Evolutionary conservation across 2,329 filamentous ascomycete genomes (phyloP), one percentile per base, ranked within the genome.

Genomic region (Phaeosphaeriaceae sp.): DNA sequence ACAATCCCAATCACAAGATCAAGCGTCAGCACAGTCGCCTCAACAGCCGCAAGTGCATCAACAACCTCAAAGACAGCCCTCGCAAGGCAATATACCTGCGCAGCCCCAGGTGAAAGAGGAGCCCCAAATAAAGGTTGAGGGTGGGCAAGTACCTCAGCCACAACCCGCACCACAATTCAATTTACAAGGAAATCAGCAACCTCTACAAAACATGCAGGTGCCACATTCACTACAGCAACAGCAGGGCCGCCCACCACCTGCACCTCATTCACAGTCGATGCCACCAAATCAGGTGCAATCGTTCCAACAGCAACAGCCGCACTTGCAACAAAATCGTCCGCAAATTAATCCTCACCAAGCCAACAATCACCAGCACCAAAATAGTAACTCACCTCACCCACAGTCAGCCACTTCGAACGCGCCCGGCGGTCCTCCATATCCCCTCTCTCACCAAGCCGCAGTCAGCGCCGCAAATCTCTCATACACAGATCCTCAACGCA

Each of bases 381-480:
- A 74, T 32, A 72, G 63, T 47, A 70, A 72, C 38, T 71, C 72
- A 15, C 69, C 70, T 6, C 71, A 74, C 35, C 67, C 71, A 4
- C 70, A 71, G 43, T 72, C 70, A 8, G 70, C 71, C 9, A 66
- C 64, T 2, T 57, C 61, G 6, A 63, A 60, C 46, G 54, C 61
- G 21, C 57, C 63, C 18, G 71, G 70, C 20, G 71, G 70, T 8
- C 67, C 63, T 1, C 72, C 72, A 17, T 66, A 71, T 8, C 70
- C 73, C 2, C 72, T 79, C 38, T 73, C 74, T 16, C 77, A 79
- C 55, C 71, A 75, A 56, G 75, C 74, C 32, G 77, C 77, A 2
- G 72, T 79, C 49, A 68, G 64, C 46, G 72, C 72, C 34, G 76
- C 77, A 21, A 72, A 72, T 37, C 63, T 72, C 29, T 68, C 69